Evolutionary conservation across 768 basidiomycete species (phyloP).

Genomic region (Termitomyces sp.): DNA sequence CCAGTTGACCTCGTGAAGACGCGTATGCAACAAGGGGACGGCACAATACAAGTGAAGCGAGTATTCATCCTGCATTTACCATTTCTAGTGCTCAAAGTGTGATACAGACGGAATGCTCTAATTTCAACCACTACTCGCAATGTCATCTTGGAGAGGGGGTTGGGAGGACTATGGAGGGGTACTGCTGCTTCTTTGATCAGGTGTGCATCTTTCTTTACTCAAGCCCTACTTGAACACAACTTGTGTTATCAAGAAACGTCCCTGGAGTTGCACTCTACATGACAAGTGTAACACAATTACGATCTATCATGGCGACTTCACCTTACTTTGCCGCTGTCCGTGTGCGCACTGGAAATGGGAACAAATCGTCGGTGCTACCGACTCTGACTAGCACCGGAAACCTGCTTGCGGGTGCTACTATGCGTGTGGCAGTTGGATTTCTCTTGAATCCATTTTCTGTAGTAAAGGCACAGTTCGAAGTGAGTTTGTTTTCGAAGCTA

Average conservation of each 20-base stretch:
- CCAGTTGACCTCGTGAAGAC: constrained; percentile 89
- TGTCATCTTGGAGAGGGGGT: constrained; percentile 59
- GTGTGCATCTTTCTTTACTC: constrained; percentile 27
- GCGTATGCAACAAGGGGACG: constrained; percentile 80
- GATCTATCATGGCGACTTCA: constrained; percentile 67
- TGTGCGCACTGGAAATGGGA: constrained; percentile 17
- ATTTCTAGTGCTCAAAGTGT: constrained; percentile 16
- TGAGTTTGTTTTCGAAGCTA: constrained; percentile 22
- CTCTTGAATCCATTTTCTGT: constrained; percentile 87
- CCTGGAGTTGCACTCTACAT: constrained; percentile 94
- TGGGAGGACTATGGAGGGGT: constrained; percentile 81
- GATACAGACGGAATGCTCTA: constrained; percentile 22
- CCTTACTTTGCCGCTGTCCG: constrained; percentile 53
- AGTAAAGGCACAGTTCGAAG: constrained; percentile 90
- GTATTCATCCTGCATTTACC: constrained; percentile 6
- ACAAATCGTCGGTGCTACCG: constrained; percentile 52
- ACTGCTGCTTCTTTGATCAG: constrained; percentile 75
- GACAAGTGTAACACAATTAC: constrained; percentile 77
- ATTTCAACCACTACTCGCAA: constrained; percentile 48
- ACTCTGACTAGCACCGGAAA: constrained; percentile 75
- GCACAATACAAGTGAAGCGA: constrained; percentile 30
- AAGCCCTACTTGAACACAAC: background rate
- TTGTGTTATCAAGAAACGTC: constrained; percentile 56
- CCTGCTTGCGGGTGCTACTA: constrained; percentile 77
- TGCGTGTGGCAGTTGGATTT: constrained; percentile 77